Evolutionary conservation across 352 stramenopile species (phyloP), one percentile per base, ranked within the genome.

Genomic region (Thalassiosira delicatula): DNA sequence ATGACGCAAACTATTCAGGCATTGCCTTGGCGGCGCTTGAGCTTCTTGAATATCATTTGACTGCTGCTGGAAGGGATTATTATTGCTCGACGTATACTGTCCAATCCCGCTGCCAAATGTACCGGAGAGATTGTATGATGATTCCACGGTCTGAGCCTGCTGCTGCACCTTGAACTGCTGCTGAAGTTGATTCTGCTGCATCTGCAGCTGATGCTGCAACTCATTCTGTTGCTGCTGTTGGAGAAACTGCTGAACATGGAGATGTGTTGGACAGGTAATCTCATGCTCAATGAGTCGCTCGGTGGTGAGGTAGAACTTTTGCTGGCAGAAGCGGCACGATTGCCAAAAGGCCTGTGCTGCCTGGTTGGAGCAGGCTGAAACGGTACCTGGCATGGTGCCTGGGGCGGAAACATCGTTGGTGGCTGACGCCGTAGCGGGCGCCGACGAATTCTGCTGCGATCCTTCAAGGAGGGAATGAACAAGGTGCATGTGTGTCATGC

Each of bases 191-290:
- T 44, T 27, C 33, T 75, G 62, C 37, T 78, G 76, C 23, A 54
- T 53, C 25, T 61, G 19, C 29, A 77, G 70, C 67, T 76, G 44
- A 33, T 77, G 67, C 35, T 83, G 75, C 19, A 83, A 57, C 14
- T 83, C 49, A 63, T 83, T 72, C 49, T 69, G 75, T 21, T 76
- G 60, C 29, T 78, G 61, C 40, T 78, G 29, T 19, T 84, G 76
- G 23, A 77, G 68, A 21, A 63, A 70, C 32, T 73, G 37, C 30
- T 74, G 62, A 17, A 76, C 27, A 35, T 83, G 76, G 30, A 77
- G 42, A 29, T 69, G 53, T 32, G 78, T 62, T 0, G 51, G 59
- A 51, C 76, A 78, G 0, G 61, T 51, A n/a, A 46, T n/a, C 68
- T 78, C 67, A 29, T 83, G 76, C 25, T 78, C 57, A 19, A 61